A percentile compares a stretch with the other conserved stretches of the same genome.
Conservation (phyloP, 306 rosid genomes). For the Adenanthera pavonina region DNA sequence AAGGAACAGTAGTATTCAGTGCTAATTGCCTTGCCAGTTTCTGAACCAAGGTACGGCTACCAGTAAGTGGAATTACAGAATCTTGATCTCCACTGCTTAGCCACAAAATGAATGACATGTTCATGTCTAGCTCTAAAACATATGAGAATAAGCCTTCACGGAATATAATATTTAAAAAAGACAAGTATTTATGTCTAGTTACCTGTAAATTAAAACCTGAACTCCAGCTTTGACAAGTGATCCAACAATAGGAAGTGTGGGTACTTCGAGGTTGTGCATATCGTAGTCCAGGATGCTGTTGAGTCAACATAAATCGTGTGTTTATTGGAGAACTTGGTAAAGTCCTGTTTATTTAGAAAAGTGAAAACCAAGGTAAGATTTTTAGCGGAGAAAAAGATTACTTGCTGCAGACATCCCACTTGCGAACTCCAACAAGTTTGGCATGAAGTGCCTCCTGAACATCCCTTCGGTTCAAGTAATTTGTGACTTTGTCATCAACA, state of each 20-base stretch:
- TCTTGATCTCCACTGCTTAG: slow-evolving; percentile 91
- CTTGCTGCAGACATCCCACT: slow-evolving; percentile 96
- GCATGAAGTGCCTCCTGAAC: slow-evolving; percentile 87
- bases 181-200: not conserved
- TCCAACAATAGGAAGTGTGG: slow-evolving; percentile 77
- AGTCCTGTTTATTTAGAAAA: not conserved
- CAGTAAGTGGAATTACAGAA: slow-evolving; percentile 92
- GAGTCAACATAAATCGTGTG: not conserved
- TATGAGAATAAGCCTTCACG: not conserved
- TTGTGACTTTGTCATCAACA: slow-evolving; percentile 86
- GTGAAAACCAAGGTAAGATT: not conserved
- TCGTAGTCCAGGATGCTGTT: slow-evolving; percentile 75
- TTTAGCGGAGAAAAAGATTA: slow-evolving; percentile 40
- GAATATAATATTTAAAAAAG: too few relatives aligned
- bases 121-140: not conserved
- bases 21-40: slow-evolving; percentile 64
- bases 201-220: slow-evolving; percentile 90
- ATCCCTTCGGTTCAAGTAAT: slow-evolving; percentile 79
- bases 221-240: slow-evolving; percentile 77
- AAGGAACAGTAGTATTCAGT: slow-evolving; percentile 79
- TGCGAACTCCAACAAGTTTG: slow-evolving; percentile 70
- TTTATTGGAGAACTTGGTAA: not conserved
- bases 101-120: slow-evolving; percentile 21
- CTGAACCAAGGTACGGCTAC: slow-evolving; percentile 80
- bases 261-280: slow-evolving; percentile 74